These are phyloP conservation scores for Capsella rubella DNA, from an alignment of 441 rosid species.

Conservation along the genomic window DNA sequence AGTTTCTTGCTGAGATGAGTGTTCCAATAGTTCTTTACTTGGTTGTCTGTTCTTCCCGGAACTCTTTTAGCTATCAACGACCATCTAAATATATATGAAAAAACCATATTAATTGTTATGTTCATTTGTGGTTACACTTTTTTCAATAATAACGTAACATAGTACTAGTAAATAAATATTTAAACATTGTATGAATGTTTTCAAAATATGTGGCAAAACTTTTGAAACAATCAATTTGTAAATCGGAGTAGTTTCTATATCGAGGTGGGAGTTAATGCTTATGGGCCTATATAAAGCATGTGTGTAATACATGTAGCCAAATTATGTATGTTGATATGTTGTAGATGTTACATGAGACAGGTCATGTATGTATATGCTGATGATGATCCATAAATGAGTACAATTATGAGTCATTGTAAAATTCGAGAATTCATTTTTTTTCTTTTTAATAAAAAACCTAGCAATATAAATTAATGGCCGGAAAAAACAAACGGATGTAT, in stretches of 20 bases:
- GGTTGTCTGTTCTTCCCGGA: slow-evolving; percentile 74
- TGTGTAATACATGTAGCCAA: slow-evolving; percentile 3
- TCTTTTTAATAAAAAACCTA: neutral
- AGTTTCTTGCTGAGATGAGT: slow-evolving; percentile 62
- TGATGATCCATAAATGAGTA: slow-evolving; percentile 25
- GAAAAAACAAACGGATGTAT: neutral
- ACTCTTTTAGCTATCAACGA: slow-evolving; percentile 68
- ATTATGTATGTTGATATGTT: slow-evolving; percentile 9
- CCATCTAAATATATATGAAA: slow-evolving; percentile 45
- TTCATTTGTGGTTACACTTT: neutral
- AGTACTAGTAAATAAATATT: neutral
- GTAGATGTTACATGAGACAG: neutral
- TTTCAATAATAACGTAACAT: neutral
- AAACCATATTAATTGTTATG: neutral
- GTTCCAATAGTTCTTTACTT: slow-evolving; percentile 82
- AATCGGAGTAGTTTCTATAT: neutral
- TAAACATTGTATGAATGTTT: neutral
- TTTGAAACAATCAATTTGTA: neutral
- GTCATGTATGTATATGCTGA: neutral
- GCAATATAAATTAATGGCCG: slow-evolving; percentile 3
- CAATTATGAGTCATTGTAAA: slow-evolving; percentile 22
- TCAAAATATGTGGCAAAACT: neutral
- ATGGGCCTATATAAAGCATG: slow-evolving; percentile 1
- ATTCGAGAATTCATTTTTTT: slow-evolving; percentile 24
- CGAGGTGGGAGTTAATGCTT: slow-evolving; percentile 11